Percentiles rank a stretch among this genome's conserved stretches.
phyloP scores from a whole-genome alignment of 148 eudicot genomes.

The Amaranthus cruentus region DNA sequence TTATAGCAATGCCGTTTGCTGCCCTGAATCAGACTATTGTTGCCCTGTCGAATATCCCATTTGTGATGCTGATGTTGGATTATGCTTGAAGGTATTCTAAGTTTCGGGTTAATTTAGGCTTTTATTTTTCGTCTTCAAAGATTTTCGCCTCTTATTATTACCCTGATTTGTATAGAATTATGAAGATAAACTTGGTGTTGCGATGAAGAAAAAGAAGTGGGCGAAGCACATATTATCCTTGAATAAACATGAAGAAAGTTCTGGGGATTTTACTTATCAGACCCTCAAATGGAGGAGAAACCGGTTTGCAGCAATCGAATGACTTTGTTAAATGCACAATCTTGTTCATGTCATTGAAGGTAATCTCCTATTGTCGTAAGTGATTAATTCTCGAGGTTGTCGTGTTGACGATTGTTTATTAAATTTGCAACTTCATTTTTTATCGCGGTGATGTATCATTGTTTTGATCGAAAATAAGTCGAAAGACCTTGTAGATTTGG shows the following conservation, averaged over 20 bases:
- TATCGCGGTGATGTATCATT: neutral
- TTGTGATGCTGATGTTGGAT: conserved; percentile 44
- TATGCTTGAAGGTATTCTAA: conserved; percentile 52
- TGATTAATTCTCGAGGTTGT: neutral
- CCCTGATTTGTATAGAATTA: conserved; percentile 24
- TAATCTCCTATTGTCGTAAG: neutral
- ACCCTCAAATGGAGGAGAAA: conserved; percentile 49
- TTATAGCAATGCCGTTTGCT: conserved; percentile 59
- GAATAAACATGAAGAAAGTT: conserved; percentile 33
- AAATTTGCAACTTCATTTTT: neutral
- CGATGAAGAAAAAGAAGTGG: conserved; percentile 47
- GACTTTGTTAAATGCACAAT: conserved; percentile 3
- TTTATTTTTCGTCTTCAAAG: neutral
- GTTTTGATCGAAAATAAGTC: neutral
- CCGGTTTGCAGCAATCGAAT: conserved; percentile 40
- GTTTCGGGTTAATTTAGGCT: neutral
- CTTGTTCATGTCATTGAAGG: neutral
- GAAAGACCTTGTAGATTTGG: neutral
- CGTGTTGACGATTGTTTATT: neutral
- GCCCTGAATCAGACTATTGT: conserved; percentile 49
- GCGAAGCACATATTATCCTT: conserved; percentile 61
- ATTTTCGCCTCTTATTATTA: neutral
- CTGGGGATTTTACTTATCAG: conserved; percentile 19
- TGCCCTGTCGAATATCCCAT: conserved; percentile 67
- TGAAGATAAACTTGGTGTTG: conserved; percentile 46